Conservation (phyloP, 495 filamentous ascomycete species). For the Thermothielavioides terrestris region DNA sequence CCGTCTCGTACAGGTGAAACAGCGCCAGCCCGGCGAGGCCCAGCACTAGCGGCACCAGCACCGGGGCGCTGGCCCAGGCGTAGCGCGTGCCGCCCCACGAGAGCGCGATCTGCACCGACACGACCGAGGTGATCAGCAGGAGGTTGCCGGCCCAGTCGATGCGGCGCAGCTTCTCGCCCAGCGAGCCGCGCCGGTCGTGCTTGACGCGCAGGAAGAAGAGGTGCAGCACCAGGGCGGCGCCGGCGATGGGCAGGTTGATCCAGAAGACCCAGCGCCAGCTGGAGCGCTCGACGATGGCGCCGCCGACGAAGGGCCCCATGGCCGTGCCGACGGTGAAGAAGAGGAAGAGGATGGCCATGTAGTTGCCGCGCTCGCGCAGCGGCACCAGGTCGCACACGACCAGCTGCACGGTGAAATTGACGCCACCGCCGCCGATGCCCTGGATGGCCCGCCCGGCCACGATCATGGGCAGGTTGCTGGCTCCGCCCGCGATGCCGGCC, state of each 20-base stretch:
- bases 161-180: constrained; percentile 9
- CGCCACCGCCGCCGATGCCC: constrained; percentile 70
- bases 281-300: constrained; percentile 47
- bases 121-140: constrained; percentile 20
- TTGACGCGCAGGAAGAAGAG: constrained; percentile 26
- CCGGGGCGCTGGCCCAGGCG: constrained; percentile 24
- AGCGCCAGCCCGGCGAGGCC: no score
- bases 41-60: constrained; percentile 20
- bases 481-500: no score
- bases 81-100: constrained; percentile 10
- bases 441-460: constrained; percentile 67
- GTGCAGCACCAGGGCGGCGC: constrained; percentile 18
- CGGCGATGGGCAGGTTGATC: constrained; percentile 28
- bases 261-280: constrained; percentile 36
- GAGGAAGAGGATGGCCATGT: constrained; percentile 40
- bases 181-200: constrained; percentile 13
- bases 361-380: constrained; percentile 53
- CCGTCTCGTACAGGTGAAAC: no score
- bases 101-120: constrained; percentile 22
- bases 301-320: constrained; percentile 63
- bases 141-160: constrained; percentile 28
- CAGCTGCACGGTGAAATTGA: constrained; percentile 67
- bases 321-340: constrained; percentile 56
- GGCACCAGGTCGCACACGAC: constrained; percentile 62
- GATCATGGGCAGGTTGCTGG: constrained; percentile 45